phyloP scores from a whole-genome alignment of 208 protist species.

The Polymyxa betae region DNA sequence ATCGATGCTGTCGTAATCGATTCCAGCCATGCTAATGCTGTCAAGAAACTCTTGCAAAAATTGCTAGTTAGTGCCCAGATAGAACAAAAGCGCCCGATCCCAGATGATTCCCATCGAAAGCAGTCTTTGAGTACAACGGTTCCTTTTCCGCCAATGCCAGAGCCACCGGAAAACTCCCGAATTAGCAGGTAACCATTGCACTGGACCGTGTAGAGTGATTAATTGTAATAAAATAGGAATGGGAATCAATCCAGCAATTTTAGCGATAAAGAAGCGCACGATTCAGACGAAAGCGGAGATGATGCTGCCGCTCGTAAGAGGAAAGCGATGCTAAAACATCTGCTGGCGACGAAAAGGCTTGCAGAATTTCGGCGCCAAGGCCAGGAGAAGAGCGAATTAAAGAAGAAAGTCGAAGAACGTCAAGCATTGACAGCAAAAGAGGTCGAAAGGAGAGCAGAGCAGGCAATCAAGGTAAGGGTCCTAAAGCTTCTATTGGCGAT shows the following conservation, averaged over 20 bases:
- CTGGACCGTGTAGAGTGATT: too few relatives aligned
- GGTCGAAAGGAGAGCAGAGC: not conserved
- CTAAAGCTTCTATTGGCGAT: too few relatives aligned
- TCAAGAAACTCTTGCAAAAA: not conserved
- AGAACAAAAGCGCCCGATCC: too few relatives aligned
- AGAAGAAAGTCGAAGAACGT: constrained; percentile 2
- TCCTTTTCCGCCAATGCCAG: too few relatives aligned
- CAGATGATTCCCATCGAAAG: too few relatives aligned
- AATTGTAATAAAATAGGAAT: too few relatives aligned
- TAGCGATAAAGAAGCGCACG: not conserved
- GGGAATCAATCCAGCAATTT: too few relatives aligned
- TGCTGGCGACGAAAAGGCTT: not conserved
- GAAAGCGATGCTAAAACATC: not conserved
- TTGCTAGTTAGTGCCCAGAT: too few relatives aligned
- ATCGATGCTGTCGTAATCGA: not conserved
- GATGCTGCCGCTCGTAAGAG: not conserved
- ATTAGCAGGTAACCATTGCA: too few relatives aligned
- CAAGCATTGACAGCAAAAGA: not conserved
- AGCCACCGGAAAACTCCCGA: too few relatives aligned
- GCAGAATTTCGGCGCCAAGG: not conserved
- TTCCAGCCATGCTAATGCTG: not conserved
- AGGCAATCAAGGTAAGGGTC: too few relatives aligned
- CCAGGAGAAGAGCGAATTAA: not conserved
- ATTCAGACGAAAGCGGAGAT: not conserved
- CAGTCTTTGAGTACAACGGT: too few relatives aligned